A percentile compares a stretch with the other conserved stretches of the same genome.
These are phyloP conservation scores for Pouteria glomerata DNA, from an alignment of 148 eudicot genomes.

Conservation along the genomic window DNA sequence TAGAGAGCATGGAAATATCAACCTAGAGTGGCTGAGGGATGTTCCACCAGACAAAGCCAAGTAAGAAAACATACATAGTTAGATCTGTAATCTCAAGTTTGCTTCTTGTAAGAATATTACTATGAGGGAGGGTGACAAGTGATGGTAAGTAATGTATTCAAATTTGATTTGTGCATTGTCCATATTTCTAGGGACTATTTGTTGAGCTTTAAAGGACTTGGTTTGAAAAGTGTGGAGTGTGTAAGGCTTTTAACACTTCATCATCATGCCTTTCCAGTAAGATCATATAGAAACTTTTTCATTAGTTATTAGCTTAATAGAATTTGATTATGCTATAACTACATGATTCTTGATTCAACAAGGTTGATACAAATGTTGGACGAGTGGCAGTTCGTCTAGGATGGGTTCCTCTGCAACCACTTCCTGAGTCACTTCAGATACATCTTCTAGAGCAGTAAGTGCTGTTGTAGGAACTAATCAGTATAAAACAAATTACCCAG, in stretches of 20 bases:
- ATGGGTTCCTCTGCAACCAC: constrained; percentile 81
- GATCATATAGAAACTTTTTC: constrained; percentile 5
- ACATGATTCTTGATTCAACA: background rate
- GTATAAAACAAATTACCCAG: background rate
- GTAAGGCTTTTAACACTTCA: constrained; percentile 66
- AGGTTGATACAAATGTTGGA: too few species aligned
- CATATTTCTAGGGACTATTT: constrained; percentile 53
- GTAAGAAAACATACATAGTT: constrained; percentile 32
- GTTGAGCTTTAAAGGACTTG: constrained; percentile 68
- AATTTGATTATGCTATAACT: background rate
- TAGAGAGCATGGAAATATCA: constrained; percentile 57
- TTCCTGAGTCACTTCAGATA: too few species aligned
- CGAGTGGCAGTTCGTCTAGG: constrained; percentile 72
- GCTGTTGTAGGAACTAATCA: background rate
- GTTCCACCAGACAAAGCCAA: constrained; percentile 54
- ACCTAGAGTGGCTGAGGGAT: constrained; percentile 90
- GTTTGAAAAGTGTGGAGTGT: too few species aligned
- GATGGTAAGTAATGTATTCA: background rate
- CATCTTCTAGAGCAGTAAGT: constrained; percentile 64
- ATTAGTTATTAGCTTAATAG: background rate
- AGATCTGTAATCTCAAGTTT: background rate
- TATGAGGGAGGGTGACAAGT: background rate
- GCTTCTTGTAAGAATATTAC: background rate
- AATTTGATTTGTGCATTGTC: background rate
- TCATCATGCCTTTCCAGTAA: constrained; percentile 83